A percentile compares a stretch with the other conserved stretches of the same genome.
Evolutionary conservation across 306 rosid species (phyloP).

Genomic region (Trifolium pratense): DNA sequence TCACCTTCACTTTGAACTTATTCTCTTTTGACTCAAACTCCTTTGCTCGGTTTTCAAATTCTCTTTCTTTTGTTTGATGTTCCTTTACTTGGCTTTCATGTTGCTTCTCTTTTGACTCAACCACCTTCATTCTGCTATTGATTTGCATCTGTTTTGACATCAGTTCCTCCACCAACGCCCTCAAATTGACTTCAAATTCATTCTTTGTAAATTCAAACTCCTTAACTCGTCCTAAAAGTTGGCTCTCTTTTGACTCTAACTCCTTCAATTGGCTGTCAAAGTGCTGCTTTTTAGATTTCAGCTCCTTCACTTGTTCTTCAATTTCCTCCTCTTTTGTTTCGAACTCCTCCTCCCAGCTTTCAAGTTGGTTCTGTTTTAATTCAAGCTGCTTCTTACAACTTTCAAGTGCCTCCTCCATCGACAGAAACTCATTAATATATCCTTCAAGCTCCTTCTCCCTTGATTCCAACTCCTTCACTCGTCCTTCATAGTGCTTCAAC

Average conservation of each 20-base stretch:
- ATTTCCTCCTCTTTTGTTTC: neutral
- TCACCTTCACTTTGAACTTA: neutral
- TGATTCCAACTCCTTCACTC: neutral
- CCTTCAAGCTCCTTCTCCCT: conserved; percentile 6
- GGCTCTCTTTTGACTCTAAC: neutral
- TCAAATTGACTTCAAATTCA: conserved; percentile 31
- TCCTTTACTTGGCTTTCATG: conserved; percentile 24
- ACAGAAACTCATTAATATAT: neutral
- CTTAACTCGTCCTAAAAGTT: neutral
- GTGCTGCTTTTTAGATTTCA: conserved; percentile 22
- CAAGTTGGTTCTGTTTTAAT: neutral
- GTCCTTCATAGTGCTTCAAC: conserved; percentile 32
- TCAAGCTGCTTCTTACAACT: neutral
- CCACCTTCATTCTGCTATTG: conserved; percentile 6
- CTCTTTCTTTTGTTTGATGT: neutral
- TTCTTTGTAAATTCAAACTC: conserved; percentile 3
- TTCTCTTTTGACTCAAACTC: conserved; percentile 8
- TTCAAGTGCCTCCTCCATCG: neutral
- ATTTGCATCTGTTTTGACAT: neutral
- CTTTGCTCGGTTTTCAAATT: neutral
- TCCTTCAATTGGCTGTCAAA: conserved; percentile 22
- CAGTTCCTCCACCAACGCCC: neutral
- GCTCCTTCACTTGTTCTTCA: neutral
- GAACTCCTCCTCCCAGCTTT: neutral
- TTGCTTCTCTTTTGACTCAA: conserved; percentile 34